phyloP scores from a whole-genome alignment of 345 rosid species.

The Erucastrum elatum region DNA sequence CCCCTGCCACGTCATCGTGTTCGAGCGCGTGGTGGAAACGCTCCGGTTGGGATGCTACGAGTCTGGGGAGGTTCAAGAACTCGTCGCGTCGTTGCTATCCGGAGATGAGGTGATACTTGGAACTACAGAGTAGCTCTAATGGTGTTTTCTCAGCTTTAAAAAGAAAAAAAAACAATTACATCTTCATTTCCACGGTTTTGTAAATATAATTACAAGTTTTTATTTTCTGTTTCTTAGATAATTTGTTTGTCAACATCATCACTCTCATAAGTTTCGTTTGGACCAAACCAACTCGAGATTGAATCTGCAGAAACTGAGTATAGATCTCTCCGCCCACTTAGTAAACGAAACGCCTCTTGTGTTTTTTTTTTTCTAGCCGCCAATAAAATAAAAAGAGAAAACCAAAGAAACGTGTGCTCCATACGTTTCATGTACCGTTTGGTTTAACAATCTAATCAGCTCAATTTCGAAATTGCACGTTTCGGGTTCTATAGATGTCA shows the following conservation, averaged over 20 bases:
- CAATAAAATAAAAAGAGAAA: neutral
- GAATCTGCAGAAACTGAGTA: slow-evolving; percentile 1
- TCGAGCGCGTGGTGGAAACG: slow-evolving; percentile 80
- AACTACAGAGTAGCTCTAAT: slow-evolving; percentile 36
- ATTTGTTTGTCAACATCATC: too few species aligned
- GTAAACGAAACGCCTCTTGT: slow-evolving; percentile 6
- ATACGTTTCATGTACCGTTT: slow-evolving; percentile 23
- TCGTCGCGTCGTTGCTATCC: slow-evolving; percentile 39
- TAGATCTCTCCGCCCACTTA: slow-evolving; percentile 1
- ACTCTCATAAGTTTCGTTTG: neutral
- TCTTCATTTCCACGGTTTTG: slow-evolving; percentile 5
- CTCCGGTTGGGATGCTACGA: slow-evolving; percentile 52
- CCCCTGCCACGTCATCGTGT: slow-evolving; percentile 84
- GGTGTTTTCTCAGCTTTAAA: neutral
- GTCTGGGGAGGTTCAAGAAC: slow-evolving; percentile 10
- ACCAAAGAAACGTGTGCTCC: slow-evolving; percentile 24
- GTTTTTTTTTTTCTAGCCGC: neutral
- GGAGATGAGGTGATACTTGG: slow-evolving; percentile 27
- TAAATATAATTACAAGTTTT: slow-evolving; percentile 11
- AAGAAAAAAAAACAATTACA: neutral
- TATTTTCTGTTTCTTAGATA: too few species aligned
- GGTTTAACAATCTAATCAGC: slow-evolving; percentile 7
- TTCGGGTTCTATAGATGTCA: slow-evolving; percentile 5
- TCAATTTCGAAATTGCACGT: slow-evolving; percentile 26
- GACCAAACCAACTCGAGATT: neutral